Evolutionary conservation across 1,139 yeast genomes (phyloP).

Genomic region (Spathaspora sp.): DNA sequence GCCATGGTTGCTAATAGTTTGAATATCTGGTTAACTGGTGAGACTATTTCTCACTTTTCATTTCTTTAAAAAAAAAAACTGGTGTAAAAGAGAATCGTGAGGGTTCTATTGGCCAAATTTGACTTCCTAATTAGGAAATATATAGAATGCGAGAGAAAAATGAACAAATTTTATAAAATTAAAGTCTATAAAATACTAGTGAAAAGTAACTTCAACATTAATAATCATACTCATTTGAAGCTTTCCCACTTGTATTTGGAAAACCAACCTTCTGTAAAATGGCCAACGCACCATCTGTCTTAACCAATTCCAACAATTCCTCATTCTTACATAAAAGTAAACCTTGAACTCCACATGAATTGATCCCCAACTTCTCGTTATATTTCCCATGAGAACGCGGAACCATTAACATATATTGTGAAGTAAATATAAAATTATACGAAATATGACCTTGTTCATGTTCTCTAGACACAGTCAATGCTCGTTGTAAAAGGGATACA

Average conservation of each 20-base stretch:
- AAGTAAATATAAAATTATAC: conserved; percentile 80
- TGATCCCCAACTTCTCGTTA: conserved; percentile 56
- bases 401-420: conserved; percentile 79
- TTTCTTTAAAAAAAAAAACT: conserved; percentile 2
- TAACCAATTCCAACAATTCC: conserved; percentile 44
- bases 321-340: conserved; percentile 72
- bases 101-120: conserved; percentile 21
- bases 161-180: not conserved
- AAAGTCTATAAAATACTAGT: not conserved
- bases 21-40: not conserved
- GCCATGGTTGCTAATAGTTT: conserved; percentile 42
- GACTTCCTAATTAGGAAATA: conserved; percentile 25
- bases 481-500: conserved; percentile 68
- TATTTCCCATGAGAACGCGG: conserved; percentile 60
- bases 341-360: conserved; percentile 81
- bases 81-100: conserved; percentile 15
- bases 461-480: conserved; percentile 63
- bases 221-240: conserved; percentile 38
- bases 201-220: conserved; percentile 13
- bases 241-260: conserved; percentile 47
- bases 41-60: not conserved
- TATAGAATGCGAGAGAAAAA: not conserved
- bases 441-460: conserved; percentile 48
- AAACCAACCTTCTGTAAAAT: conserved; percentile 65
- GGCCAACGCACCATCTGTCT: conserved; percentile 40